Base-by-base conservation (phyloP, 352 stramenopile genomes). In the Blastocystis sp. region DNA sequence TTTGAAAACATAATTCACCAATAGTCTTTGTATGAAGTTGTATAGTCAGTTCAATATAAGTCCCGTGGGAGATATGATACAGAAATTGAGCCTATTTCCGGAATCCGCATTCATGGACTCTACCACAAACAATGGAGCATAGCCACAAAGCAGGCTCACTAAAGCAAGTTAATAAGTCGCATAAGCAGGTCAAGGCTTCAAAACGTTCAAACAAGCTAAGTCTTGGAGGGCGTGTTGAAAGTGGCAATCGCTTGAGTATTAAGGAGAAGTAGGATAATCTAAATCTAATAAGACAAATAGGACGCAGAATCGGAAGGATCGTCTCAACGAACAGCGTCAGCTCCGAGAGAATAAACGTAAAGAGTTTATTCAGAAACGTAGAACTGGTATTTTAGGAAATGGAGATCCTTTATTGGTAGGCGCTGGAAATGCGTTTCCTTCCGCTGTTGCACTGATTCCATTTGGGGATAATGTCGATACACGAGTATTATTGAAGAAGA, bases 121-220 rank as follows among this genome's bases (percentile, higher is more conserved):
- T 16, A 65, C 32, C 32, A 35, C 56, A 29, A 73, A 73, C 42
- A 2, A 86, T 86, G 75, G 46, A 86, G 24, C 89, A 91, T 77
- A 90, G 88, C 46, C 89, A 91, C 66, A 63, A 88, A 65, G 77
- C 89, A 35, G 88, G 87, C 16, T 87, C 87, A 51, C 88, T 93
- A 29, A 90, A 90, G 57, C 91, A 93, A 88, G 88, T 81, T 12
- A 93, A 93, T 77, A 93, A 93, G 71, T 89, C 89, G 37, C 92
- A 93, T 86, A 93, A 93, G 83, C 88, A 90, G 27, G 87, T 61
- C 39, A 90, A 88, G 42, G 85, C 91, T 9, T 92, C 90, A 1
- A 93, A 93, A 85, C 90, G 91, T 9, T 89, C 86, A 78, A 46
- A 90, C 12, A 88, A 89, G 29, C 87, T 90, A 24, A 35, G 61